phyloP scores from a whole-genome alignment of 1,139 yeast species.

The Yueomyces sp. region DNA sequence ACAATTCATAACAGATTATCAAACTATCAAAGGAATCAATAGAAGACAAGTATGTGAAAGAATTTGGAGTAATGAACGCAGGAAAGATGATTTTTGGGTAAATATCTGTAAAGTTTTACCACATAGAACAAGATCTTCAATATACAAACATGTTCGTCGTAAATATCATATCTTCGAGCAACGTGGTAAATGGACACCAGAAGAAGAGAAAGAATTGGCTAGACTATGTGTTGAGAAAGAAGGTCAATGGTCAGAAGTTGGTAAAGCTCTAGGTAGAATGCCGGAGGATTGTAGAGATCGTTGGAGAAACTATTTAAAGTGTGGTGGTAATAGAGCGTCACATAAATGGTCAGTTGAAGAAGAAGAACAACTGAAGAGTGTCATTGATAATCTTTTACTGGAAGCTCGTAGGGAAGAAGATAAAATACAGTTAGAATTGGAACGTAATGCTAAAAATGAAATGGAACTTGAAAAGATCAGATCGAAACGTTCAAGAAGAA shows the following conservation, averaged over 20 bases:
- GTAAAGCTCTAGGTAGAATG: slow-evolving; percentile 73
- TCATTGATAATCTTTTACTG: slow-evolving; percentile 34
- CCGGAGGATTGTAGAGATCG: slow-evolving; percentile 96
- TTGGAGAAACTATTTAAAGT: slow-evolving; percentile 89
- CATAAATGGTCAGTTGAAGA: slow-evolving; percentile 74
- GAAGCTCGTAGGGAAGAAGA: slow-evolving; percentile 11
- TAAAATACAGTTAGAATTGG: slow-evolving; percentile 2
- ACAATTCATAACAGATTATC: slow-evolving; percentile 56
- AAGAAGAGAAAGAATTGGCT: slow-evolving; percentile 60
- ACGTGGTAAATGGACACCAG: slow-evolving; percentile 79
- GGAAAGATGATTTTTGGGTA: slow-evolving; percentile 86
- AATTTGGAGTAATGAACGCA: slow-evolving; percentile 77
- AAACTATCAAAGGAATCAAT: slow-evolving; percentile 45
- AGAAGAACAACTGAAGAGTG: slow-evolving; percentile 46
- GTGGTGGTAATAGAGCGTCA: slow-evolving; percentile 62
- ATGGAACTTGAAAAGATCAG: neutral
- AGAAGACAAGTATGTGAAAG: slow-evolving; percentile 64
- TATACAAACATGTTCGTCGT: slow-evolving; percentile 84
- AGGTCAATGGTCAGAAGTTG: slow-evolving; percentile 80
- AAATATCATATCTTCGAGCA: slow-evolving; percentile 77
- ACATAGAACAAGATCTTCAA: slow-evolving; percentile 71
- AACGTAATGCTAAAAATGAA: neutral
- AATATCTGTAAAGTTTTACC: slow-evolving; percentile 65
- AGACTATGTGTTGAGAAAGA: slow-evolving; percentile 52
- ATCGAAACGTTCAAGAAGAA: neutral